Percentiles rank a stretch among this genome's conserved stretches.
Conservation (phyloP, 2,329 filamentous ascomycete genomes). For the Tolypocladium endophyticum region DNA sequence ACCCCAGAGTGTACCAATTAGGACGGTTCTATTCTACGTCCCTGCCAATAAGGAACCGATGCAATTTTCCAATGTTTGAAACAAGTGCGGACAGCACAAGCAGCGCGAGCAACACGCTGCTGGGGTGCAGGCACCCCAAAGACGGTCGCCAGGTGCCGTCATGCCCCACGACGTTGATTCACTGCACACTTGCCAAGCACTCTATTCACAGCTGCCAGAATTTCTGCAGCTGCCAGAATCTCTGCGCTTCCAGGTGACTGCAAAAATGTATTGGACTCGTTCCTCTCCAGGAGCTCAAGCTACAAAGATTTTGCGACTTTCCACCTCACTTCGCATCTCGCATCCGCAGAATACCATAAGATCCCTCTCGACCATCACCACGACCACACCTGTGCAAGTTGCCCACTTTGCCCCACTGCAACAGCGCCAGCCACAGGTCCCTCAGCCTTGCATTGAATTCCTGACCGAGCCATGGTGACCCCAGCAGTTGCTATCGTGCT, state of each 20-base stretch:
- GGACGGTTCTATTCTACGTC: too few relatives aligned
- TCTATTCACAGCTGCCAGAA: background rate
- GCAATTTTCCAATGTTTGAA: background rate
- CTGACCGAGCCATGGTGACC: conserved; percentile 3
- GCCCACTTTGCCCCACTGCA: background rate
- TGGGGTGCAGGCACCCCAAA: background rate
- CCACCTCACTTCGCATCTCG: background rate
- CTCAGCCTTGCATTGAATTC: background rate
- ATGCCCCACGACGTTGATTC: background rate
- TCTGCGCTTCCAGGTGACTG: background rate
- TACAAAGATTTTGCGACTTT: background rate
- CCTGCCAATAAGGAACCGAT: background rate
- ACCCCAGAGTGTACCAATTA: background rate
- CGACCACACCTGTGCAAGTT: background rate
- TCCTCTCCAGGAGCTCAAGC: too few relatives aligned
- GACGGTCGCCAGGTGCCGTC: background rate
- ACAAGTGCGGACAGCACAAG: background rate
- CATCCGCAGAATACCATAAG: background rate
- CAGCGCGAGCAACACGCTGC: background rate
- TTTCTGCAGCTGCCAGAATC: background rate
- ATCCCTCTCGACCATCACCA: background rate
- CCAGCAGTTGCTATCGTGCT: conserved; percentile 16
- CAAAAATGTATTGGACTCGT: background rate
- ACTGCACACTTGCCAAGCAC: background rate
- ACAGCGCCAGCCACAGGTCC: background rate